Percentiles rank a stretch among this genome's conserved stretches.
Evolutionary conservation across 2,329 filamentous ascomycete species (phyloP).

Genomic region (Aureobasidium musti): DNA sequence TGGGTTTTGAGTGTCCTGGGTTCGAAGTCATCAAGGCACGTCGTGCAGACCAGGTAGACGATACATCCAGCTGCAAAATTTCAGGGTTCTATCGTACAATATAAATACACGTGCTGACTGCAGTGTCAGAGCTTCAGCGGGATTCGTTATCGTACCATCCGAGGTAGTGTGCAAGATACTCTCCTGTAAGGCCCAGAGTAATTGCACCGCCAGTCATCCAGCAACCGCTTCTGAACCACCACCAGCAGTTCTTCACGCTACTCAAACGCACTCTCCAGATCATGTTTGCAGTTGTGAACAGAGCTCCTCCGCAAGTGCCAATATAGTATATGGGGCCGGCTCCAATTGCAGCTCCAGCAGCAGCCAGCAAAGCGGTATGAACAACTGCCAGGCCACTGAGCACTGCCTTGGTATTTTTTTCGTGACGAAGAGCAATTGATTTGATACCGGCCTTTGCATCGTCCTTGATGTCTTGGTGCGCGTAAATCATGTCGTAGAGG

Average conservation of each 20-base stretch:
- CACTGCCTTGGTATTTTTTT: slow-evolving; percentile 73
- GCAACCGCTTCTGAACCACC: slow-evolving; percentile 65
- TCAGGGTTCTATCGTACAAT: not conserved
- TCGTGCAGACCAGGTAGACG: not conserved
- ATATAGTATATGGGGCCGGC: slow-evolving; percentile 61
- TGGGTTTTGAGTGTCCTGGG: too few relatives aligned
- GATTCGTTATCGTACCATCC: slow-evolving; percentile 27
- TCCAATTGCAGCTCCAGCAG: slow-evolving; percentile 65
- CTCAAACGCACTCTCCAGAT: slow-evolving; percentile 61
- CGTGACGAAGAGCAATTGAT: slow-evolving; percentile 79
- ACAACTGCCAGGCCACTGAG: slow-evolving; percentile 67
- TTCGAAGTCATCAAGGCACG: not conserved
- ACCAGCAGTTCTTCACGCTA: slow-evolving; percentile 61
- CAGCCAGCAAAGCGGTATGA: slow-evolving; percentile 69
- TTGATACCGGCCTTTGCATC: slow-evolving; percentile 86
- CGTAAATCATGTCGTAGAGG: slow-evolving; percentile 90
- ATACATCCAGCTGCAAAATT: not conserved
- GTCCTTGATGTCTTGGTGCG: slow-evolving; percentile 87
- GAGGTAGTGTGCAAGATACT: slow-evolving; percentile 48
- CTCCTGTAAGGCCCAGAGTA: slow-evolving; percentile 56
- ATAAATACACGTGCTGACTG: slow-evolving; percentile 13
- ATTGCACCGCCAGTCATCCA: slow-evolving; percentile 64
- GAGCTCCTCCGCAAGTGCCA: slow-evolving; percentile 60
- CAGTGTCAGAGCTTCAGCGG: not conserved
- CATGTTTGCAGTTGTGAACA: slow-evolving; percentile 58